Evolutionary conservation across 129 eudicot species (phyloP).

Genomic region (Erigeron canadensis): DNA sequence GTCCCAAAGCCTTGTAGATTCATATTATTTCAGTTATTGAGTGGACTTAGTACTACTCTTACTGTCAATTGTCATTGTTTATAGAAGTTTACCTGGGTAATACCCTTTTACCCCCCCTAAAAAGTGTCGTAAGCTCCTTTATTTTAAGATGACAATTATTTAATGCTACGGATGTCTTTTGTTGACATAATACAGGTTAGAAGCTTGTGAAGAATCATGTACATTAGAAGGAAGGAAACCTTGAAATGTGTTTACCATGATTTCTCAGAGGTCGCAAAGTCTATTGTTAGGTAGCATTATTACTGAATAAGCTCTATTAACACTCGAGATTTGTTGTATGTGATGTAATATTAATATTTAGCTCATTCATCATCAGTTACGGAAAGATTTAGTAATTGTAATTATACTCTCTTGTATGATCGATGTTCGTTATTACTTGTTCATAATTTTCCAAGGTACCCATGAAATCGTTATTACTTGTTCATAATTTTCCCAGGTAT

Average conservation of each 20-base stretch:
- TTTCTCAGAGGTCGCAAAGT: neutral
- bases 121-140: no score
- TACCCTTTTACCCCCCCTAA: no score
- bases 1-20: no score
- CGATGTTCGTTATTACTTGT: neutral
- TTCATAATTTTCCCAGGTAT: neutral
- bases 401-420: slow-evolving; percentile 18
- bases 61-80: no score
- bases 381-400: slow-evolving; percentile 28
- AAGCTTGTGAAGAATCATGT: neutral
- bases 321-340: neutral
- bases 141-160: no score
- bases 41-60: no score
- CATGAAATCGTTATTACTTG: neutral
- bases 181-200: slow-evolving; percentile 14
- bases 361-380: slow-evolving; percentile 23
- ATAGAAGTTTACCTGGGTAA: no score
- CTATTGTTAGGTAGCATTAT: slow-evolving; percentile 20
- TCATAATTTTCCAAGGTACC: neutral
- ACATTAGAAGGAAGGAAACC: neutral
- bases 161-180: slow-evolving; percentile 11
- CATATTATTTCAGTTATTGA: no score
- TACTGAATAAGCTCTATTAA: slow-evolving; percentile 25
- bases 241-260: slow-evolving; percentile 25
- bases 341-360: slow-evolving; percentile 1